Evolutionary conservation across 169 alveolate species (phyloP).

Genomic region (Perkinsus chesapeaki): DNA sequence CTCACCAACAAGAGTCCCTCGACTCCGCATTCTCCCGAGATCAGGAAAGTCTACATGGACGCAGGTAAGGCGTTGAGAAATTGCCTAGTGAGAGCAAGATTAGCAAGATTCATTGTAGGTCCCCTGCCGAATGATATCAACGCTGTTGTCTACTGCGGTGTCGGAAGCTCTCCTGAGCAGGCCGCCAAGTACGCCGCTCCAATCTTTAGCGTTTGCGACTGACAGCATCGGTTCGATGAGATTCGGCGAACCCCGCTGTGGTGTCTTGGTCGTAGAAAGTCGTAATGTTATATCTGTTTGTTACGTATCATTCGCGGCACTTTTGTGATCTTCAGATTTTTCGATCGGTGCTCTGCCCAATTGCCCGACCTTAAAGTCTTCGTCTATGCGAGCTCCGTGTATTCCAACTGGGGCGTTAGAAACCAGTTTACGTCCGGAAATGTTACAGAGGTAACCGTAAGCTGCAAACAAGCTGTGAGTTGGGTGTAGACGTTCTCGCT

Average conservation of each 20-base stretch:
- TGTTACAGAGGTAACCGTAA: background rate
- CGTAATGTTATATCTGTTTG: too few relatives aligned
- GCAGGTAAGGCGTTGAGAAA: background rate
- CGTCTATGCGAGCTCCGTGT: background rate
- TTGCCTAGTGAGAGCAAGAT: background rate
- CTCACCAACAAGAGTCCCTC: background rate
- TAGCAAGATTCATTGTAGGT: background rate
- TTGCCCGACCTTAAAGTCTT: background rate
- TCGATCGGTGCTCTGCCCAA: background rate
- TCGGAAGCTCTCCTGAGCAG: background rate
- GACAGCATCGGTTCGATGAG: too few relatives aligned
- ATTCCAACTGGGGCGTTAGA: background rate
- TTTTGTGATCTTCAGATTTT: background rate
- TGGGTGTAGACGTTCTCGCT: background rate
- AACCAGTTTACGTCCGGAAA: background rate
- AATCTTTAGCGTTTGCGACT: background rate
- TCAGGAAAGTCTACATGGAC: background rate
- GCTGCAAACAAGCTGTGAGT: background rate
- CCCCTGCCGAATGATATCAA: background rate
- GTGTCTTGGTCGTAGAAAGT: too few relatives aligned
- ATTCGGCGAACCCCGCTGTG: too few relatives aligned
- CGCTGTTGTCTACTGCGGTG: background rate
- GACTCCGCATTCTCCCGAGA: background rate
- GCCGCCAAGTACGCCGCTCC: background rate
- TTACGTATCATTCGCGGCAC: too few relatives aligned